phyloP scores from a whole-genome alignment of 768 basidiomycete species.

The Agrocybe praecox region DNA sequence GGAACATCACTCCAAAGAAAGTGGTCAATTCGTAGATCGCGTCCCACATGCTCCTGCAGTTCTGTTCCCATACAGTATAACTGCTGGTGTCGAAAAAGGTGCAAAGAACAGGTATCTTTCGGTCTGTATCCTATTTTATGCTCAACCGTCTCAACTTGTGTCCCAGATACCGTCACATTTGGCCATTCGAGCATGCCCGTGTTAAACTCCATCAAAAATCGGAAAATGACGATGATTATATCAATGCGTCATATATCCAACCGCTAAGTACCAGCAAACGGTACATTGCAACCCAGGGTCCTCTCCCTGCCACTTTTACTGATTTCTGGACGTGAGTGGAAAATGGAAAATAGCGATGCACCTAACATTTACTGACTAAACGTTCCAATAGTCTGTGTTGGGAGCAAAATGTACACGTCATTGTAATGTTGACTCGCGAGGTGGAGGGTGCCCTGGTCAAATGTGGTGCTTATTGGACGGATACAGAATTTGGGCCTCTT shows the following conservation, averaged over 20 bases:
- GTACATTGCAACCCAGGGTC: conserved; percentile 97
- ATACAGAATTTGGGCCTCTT: conserved; percentile 69
- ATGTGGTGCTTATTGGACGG: conserved; percentile 89
- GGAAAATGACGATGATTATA: conserved; percentile 71
- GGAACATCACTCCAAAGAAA: conserved; percentile 84
- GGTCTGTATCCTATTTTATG: neutral
- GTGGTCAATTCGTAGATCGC: conserved; percentile 24
- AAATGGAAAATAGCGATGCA: neutral
- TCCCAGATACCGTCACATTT: conserved; percentile 89
- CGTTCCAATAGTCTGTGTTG: conserved; percentile 66
- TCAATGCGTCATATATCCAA: conserved; percentile 94
- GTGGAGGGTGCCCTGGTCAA: conserved; percentile 88
- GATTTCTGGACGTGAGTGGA: conserved; percentile 92
- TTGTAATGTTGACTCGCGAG: conserved; percentile 96
- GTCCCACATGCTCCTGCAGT: conserved; percentile 7
- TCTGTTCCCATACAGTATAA: conserved; percentile 89
- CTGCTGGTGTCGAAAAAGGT: conserved; percentile 94
- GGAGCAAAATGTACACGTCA: conserved; percentile 94
- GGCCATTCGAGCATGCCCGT: conserved; percentile 96
- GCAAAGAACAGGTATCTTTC: conserved; percentile 78
- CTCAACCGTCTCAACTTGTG: neutral
- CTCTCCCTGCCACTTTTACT: conserved; percentile 81
- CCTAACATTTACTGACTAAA: conserved; percentile 2
- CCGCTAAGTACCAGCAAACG: conserved; percentile 79
- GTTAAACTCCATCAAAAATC: conserved; percentile 61